phyloP scores from a whole-genome alignment of 768 basidiomycete species.

The Phlebiopsis gigantea region DNA sequence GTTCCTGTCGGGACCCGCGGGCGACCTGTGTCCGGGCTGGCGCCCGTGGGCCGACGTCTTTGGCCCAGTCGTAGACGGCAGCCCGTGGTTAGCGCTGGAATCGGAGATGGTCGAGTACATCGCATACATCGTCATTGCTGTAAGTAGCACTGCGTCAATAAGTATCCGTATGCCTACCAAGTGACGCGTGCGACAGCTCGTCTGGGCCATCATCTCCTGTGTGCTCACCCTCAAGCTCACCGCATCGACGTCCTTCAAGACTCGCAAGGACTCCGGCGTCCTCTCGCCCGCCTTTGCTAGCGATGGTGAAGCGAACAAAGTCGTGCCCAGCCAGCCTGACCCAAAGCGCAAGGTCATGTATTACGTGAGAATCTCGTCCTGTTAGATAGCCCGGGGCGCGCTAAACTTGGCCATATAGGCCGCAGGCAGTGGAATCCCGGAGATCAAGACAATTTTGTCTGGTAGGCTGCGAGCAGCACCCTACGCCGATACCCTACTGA shows the following conservation, averaged over 20 bases:
- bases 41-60: conserved; percentile 66
- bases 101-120: conserved; percentile 56
- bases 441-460: conserved; percentile 92
- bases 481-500: conserved; percentile 3
- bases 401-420: conserved; percentile 47
- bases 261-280: conserved; percentile 85
- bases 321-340: conserved; percentile 19
- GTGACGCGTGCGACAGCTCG: conserved; percentile 40
- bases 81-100: conserved; percentile 27
- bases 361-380: conserved; percentile 50
- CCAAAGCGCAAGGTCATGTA: conserved; percentile 68
- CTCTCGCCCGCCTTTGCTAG: conserved; percentile 41
- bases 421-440: conserved; percentile 93
- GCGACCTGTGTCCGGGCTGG: conserved; percentile 63
- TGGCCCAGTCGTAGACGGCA: conserved; percentile 25
- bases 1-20: conserved; percentile 10
- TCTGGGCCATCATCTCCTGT: conserved; percentile 66
- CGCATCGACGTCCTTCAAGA: conserved; percentile 81
- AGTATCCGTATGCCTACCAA: neutral
- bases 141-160: conserved; percentile 28
- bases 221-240: conserved; percentile 85
- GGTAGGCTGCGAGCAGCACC: conserved; percentile 35
- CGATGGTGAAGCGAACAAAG: conserved; percentile 17
- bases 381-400: neutral
- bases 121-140: conserved; percentile 72